Base-by-base conservation (phyloP, 1,139 yeast genomes). In the Trichomonascaceae sp. region DNA sequence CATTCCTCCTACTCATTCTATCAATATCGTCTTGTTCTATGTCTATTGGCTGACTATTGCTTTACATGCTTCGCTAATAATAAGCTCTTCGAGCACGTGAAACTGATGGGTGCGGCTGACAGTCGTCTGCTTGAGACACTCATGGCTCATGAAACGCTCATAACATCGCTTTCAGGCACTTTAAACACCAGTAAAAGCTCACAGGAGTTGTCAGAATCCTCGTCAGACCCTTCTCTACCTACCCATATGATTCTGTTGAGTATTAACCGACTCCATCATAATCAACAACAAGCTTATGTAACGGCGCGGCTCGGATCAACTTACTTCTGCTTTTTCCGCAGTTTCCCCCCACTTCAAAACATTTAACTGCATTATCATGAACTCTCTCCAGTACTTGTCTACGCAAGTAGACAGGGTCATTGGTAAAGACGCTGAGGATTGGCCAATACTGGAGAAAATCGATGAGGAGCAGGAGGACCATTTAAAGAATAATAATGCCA, bases 381-480 rank as follows among this genome's bases (percentile, higher is more conserved):
- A 66, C 63, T 66, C 70, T 47, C 64, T 66, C 15, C 67, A 66
- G 57, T 66, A 60, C 60, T 58, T 66, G 50, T 64, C 70, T 47
- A 61, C 62, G 38, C 68, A 63, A 53, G 69, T 66, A 53, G 69
- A 66, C 56, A 53, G 60, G 51, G 66, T 66, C 45, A 64, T 66
- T 45, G 66, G 67, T 49, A 62, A 61, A 39, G 59, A 58, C 39
- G 58, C 59, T 3, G 47, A 49, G 20, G 19, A 43, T 20, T 44
- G 50, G 30, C 44, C 38, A 15, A 30, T 43, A 24, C 38, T 48
- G 43, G 43, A 48, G 45, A 36, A 32, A 19, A 48, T 48, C 20
- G 32, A 44, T 22, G 46, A 44, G 46, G 46, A 19, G 46, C 32
- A 44, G 5, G 18, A 22, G 27, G 46, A 22, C 27, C 41, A 15